These are phyloP conservation scores for Pleurotus tuoliensis DNA, from an alignment of 768 basidiomycete genomes.

Conservation along the genomic window DNA sequence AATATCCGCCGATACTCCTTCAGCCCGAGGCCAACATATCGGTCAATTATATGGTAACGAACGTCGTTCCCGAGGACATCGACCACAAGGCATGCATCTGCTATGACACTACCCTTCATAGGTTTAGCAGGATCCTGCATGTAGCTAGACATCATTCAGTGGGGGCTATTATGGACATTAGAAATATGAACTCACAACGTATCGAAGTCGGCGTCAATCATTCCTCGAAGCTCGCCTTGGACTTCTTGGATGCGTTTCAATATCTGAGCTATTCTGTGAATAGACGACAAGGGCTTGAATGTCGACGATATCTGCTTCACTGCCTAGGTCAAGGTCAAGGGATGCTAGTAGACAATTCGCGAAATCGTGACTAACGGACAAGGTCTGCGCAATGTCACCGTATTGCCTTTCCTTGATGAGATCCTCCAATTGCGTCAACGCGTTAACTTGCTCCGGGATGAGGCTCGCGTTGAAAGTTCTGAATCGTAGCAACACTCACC, in stretches of 20 bases:
- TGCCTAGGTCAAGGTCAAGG: conserved; percentile 44
- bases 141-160: conserved; percentile 47
- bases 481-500: conserved; percentile 44
- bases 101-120: conserved; percentile 59
- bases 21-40: conserved; percentile 85
- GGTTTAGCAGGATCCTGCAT: conserved; percentile 71
- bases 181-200: conserved; percentile 62
- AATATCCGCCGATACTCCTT: conserved; percentile 98
- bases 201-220: conserved; percentile 90
- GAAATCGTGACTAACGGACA: conserved; percentile 31
- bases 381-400: conserved; percentile 75
- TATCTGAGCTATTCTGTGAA: conserved; percentile 73
- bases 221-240: conserved; percentile 75
- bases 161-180: neutral
- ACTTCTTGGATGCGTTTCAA: conserved; percentile 79
- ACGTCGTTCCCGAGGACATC: conserved; percentile 88
- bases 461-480: no score
- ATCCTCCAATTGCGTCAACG: conserved; percentile 75
- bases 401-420: conserved; percentile 78
- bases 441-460: conserved; percentile 55
- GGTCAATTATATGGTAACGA: conserved; percentile 75
- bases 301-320: conserved; percentile 80
- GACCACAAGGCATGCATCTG: conserved; percentile 83
- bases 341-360: neutral
- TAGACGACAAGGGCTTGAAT: conserved; percentile 76